A percentile compares a stretch with the other conserved stretches of the same genome.
Evolutionary conservation across 108 stramenopile species (phyloP).

Genomic region (Aurantiochytrium sp.): DNA sequence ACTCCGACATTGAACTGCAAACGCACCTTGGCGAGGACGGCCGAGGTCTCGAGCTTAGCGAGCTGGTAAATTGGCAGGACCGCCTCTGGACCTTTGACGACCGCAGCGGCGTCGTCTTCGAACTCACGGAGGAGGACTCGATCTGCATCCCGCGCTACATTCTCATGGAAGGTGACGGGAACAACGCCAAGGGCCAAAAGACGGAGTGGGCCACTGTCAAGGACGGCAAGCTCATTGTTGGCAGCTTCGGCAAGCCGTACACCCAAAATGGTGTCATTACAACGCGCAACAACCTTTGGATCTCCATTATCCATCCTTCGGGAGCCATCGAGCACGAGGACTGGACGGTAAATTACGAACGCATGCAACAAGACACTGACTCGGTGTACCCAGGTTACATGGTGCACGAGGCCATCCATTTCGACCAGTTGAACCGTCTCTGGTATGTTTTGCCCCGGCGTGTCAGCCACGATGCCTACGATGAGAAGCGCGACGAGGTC

Average conservation of each 20-base stretch:
- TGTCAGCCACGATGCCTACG: slow-evolving; percentile 35
- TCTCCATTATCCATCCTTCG: slow-evolving; percentile 7
- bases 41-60: slow-evolving; percentile 46
- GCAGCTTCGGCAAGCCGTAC: slow-evolving; percentile 52
- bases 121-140: slow-evolving; percentile 29
- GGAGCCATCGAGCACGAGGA: slow-evolving; percentile 20
- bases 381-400: slow-evolving; percentile 35
- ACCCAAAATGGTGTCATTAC: slow-evolving; percentile 27
- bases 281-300: slow-evolving; percentile 45
- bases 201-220: slow-evolving; percentile 49
- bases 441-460: slow-evolving; percentile 47
- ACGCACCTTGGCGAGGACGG: slow-evolving; percentile 40
- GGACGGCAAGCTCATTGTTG: slow-evolving; percentile 33
- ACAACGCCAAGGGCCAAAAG: slow-evolving; percentile 46
- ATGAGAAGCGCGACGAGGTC: slow-evolving; percentile 39
- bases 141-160: slow-evolving; percentile 20
- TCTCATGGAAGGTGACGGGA: slow-evolving; percentile 39
- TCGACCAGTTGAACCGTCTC: not conserved
- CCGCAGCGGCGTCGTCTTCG: slow-evolving; percentile 46
- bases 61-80: slow-evolving; percentile 29
- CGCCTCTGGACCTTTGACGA: slow-evolving; percentile 40
- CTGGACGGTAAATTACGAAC: slow-evolving; percentile 31
- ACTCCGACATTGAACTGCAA: not conserved
- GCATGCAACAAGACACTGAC: slow-evolving; percentile 21
- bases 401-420: slow-evolving; percentile 43